Evolutionary conservation across 139 green algal species (phyloP), one percentile per base, ranked within the genome.

Genomic region (Coccomyxa sp.): DNA sequence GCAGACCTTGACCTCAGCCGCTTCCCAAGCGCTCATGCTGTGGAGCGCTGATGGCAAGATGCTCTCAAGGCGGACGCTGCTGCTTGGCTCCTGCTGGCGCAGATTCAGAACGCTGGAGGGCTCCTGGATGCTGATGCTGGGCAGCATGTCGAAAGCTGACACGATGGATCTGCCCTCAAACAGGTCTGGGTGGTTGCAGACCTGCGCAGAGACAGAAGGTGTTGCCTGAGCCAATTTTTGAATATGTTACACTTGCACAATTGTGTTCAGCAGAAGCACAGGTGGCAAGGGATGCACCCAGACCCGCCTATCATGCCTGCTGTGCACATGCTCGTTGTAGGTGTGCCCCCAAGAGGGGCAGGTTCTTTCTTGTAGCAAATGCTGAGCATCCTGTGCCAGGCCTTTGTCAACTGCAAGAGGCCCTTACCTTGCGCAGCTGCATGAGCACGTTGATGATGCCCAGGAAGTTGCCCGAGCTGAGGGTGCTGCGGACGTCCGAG

Each of bases 141-240:
- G 83, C 79, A 31, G 70, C 81, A 91, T 91, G 88, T 99, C 96
- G 64, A 92, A 97, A 7, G 96, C 85, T 6, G 87, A 94, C 6
- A 97, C 84, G 72, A 99, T 99, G 27, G 93, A 78, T 3, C 96
- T 89, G 1, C 91, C 93, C 81, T 98, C 96, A 88, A 99, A 99
- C 38, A 99, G 82, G 86, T 99, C 96, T 9, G 96, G 96, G 83
- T 99, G 96, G 87, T 99, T 99, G 89, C 96, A 99, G 39, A 98
- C 94, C 89, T 94, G 87, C 55, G 38, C 7, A 70, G 37, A 37
- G 0, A 16, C 27, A n/a, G n/a, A n/a, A n/a, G n/a, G n/a, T n/a
- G n/a, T n/a, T n/a, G n/a, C n/a, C n/a, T n/a, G n/a, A n/a, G n/a
- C n/a, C n/a, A n/a, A n/a, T n/a, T n/a, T n/a, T n/a, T n/a, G n/a